Percentiles rank a stretch among this genome's conserved stretches.
Conservation (phyloP, 2,329 filamentous ascomycete genomes). For the Calonectria leucothoes region DNA sequence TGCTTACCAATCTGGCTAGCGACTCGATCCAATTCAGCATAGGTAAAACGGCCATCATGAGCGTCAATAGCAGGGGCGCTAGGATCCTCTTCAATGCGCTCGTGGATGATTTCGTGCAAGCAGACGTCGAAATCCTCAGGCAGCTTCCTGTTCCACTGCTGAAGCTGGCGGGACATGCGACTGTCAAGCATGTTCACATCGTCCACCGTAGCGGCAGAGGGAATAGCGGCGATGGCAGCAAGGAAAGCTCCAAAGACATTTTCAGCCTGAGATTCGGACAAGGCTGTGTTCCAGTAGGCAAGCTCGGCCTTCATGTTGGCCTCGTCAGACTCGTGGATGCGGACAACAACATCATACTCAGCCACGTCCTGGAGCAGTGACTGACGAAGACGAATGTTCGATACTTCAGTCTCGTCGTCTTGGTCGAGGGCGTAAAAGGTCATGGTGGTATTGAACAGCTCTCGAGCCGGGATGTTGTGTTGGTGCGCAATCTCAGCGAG, state of each 20-base stretch:
- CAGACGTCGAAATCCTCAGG: neutral
- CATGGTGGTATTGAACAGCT: conserved; percentile 3
- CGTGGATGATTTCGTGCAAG: neutral
- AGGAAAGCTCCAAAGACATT: neutral
- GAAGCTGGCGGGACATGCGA: neutral
- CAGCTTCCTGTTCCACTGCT: neutral
- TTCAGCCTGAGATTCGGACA: neutral
- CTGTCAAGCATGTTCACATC: neutral
- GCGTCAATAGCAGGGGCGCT: neutral
- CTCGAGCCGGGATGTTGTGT: neutral
- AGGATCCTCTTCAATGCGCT: neutral
- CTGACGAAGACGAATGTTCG: neutral
- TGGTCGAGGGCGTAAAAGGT: conserved; percentile 2
- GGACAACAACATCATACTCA: neutral
- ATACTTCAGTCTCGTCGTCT: neutral
- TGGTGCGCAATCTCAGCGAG: neutral
- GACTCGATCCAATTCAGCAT: neutral
- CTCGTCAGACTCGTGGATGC: neutral
- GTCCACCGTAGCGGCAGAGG: neutral
- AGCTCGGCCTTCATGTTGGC: neutral
- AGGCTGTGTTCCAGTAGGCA: neutral
- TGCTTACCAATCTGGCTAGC: neutral
- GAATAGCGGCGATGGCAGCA: neutral
- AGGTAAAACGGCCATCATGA: neutral
- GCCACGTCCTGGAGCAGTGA: neutral